Conservation (phyloP, 176 grass and related monocot genomes). For the Musa schizocarpa region DNA sequence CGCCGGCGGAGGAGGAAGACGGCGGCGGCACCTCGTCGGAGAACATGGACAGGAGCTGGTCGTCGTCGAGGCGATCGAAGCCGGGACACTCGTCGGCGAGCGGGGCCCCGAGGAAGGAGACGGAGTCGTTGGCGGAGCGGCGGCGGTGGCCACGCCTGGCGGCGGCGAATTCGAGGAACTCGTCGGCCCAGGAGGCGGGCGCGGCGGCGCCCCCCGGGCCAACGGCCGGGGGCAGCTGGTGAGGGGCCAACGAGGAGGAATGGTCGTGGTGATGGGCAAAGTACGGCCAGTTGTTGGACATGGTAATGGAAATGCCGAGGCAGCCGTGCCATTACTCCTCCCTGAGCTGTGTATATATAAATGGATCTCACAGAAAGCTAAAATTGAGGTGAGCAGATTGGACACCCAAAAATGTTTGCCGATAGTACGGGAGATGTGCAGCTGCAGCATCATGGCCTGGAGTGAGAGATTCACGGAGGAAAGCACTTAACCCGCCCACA, state of each 20-base stretch:
- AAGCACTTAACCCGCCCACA: too few species aligned
- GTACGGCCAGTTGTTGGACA: conserved; percentile 3
- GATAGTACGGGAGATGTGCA: too few species aligned
- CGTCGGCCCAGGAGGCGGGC: conserved; percentile 32
- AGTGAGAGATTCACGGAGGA: too few species aligned
- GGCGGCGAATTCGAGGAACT: conserved; percentile 72
- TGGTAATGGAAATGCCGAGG: conserved; percentile 40
- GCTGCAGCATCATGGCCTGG: too few species aligned
- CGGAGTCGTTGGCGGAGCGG: conserved; percentile 64
- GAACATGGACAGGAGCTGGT: conserved; percentile 97
- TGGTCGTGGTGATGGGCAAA: not conserved
- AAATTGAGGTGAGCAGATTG: not conserved
- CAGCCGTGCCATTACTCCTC: conserved; percentile 44
- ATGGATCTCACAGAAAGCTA: not conserved
- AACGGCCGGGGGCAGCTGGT: conserved; percentile 13
- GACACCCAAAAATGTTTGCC: not conserved
- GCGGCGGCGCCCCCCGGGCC: too few species aligned
- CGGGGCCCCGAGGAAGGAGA: conserved; percentile 57
- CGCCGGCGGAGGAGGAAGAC: conserved; percentile 6
- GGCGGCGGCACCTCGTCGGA: conserved; percentile 48
- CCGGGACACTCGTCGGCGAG: conserved; percentile 32
- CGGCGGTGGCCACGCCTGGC: conserved; percentile 49
- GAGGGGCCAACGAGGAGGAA: not conserved
- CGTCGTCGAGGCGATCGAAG: conserved; percentile 79
- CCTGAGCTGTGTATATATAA: not conserved